Conservation (phyloP, 768 basidiomycete species). For the Collybiopsis luxurians region DNA sequence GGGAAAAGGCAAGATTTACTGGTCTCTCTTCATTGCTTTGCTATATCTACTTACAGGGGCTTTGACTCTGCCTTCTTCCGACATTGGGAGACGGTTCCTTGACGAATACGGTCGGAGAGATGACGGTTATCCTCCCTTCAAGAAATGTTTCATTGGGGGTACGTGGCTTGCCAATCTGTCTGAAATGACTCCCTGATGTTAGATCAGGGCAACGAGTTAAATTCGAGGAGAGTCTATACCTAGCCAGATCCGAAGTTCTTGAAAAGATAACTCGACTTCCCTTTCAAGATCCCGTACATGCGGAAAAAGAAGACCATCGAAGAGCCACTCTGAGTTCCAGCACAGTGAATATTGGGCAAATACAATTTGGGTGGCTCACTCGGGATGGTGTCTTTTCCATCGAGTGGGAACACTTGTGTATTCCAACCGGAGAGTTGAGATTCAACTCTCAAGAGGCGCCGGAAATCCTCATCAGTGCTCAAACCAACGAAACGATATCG, state of each 20-base stretch:
- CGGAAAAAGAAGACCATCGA: slow-evolving; percentile 23
- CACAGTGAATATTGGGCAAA: slow-evolving; percentile 26
- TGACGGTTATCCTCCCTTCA: not conserved
- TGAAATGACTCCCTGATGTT: no score
- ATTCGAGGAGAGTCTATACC: slow-evolving; percentile 28
- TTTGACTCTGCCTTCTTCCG: slow-evolving; percentile 43
- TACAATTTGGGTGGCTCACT: slow-evolving; percentile 66
- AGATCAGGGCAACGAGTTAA: slow-evolving; percentile 27
- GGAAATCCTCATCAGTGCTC: not conserved
- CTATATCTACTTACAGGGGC: slow-evolving; percentile 22
- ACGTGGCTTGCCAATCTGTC: slow-evolving; percentile 27
- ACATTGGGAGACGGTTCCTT: slow-evolving; percentile 42
- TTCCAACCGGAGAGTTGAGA: not conserved
- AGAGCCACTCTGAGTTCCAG: slow-evolving; percentile 25
- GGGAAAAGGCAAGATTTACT: slow-evolving; percentile 20
- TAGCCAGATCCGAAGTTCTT: slow-evolving; percentile 30
- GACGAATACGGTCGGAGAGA: slow-evolving; percentile 31
- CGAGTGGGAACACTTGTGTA: slow-evolving; percentile 47
- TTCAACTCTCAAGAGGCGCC: not conserved
- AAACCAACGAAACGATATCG: not conserved
- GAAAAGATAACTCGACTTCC: slow-evolving; percentile 34
- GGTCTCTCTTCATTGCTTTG: slow-evolving; percentile 15
- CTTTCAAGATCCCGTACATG: slow-evolving; percentile 37
- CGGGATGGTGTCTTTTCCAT: slow-evolving; percentile 55
- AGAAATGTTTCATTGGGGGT: slow-evolving; percentile 8